Percentiles rank a stretch among this genome's conserved stretches.
Conservation (phyloP, 768 basidiomycete species). For the Chiua virens region DNA sequence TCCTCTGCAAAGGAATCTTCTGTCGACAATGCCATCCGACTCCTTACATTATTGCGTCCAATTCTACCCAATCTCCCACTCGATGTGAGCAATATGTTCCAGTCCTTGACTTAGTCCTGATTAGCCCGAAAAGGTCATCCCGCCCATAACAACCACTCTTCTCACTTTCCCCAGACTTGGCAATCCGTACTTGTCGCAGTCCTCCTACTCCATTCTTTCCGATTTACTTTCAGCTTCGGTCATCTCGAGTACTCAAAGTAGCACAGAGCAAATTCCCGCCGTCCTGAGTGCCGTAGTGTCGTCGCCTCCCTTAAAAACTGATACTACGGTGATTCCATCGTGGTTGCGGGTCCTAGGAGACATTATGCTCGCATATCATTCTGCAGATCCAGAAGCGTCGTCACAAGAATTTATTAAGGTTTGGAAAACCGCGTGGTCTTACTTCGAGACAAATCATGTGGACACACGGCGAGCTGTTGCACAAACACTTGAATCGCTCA, state of each 20-base stretch:
- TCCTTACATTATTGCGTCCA: slow-evolving; percentile 71
- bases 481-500: slow-evolving; percentile 59
- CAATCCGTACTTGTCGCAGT: slow-evolving; percentile 86
- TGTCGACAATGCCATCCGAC: slow-evolving; percentile 74
- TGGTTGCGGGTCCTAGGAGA: slow-evolving; percentile 81
- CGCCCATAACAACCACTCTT: slow-evolving; percentile 66
- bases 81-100: slow-evolving; percentile 51
- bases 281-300: slow-evolving; percentile 69
- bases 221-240: slow-evolving; percentile 65
- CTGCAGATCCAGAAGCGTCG: slow-evolving; percentile 49
- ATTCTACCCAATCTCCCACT: slow-evolving; percentile 59
- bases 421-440: slow-evolving; percentile 77
- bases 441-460: slow-evolving; percentile 69
- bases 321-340: slow-evolving; percentile 63
- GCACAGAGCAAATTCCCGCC: slow-evolving; percentile 54
- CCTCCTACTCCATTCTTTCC: slow-evolving; percentile 83
- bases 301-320: slow-evolving; percentile 69
- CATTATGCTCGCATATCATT: slow-evolving; percentile 64
- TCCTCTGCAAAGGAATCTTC: slow-evolving; percentile 52
- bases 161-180: slow-evolving; percentile 84
- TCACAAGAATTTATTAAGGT: slow-evolving; percentile 56
- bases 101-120: slow-evolving; percentile 12
- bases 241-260: slow-evolving; percentile 48
- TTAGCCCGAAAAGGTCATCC: slow-evolving; percentile 56
- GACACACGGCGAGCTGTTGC: slow-evolving; percentile 63